These are phyloP conservation scores for Fraxinus greggii DNA, from an alignment of 305 asterid genomes.

Conservation along the genomic window DNA sequence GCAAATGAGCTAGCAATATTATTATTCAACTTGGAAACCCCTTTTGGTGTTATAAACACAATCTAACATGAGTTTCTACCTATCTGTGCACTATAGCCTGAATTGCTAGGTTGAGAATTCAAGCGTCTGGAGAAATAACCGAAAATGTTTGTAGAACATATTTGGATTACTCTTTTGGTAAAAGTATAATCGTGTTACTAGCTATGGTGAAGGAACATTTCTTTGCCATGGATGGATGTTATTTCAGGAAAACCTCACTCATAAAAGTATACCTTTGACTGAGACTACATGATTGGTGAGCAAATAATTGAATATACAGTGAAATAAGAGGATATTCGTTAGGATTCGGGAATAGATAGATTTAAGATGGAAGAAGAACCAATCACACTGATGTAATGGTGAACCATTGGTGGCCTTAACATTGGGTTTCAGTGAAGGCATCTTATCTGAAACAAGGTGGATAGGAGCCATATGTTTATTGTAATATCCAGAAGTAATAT, in stretches of 20 bases:
- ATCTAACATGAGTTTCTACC: not conserved
- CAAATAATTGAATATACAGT: not conserved
- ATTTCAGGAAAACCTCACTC: not conserved
- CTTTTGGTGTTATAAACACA: not conserved
- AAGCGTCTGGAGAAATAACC: not conserved
- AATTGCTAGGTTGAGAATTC: not conserved
- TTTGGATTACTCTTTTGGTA: not conserved
- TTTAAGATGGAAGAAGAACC: not conserved
- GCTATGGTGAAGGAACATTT: not conserved
- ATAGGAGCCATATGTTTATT: not conserved
- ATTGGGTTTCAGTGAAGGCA: not conserved
- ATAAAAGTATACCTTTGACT: not conserved
- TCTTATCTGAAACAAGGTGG: not conserved
- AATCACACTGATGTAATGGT: not conserved
- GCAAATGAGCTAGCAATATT: conserved; percentile 4
- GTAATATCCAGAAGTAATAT: not conserved
- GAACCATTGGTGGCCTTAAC: not conserved
- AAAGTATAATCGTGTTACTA: not conserved
- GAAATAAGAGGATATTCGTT: not conserved
- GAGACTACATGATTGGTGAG: not conserved
- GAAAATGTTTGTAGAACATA: not conserved
- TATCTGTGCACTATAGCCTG: not conserved
- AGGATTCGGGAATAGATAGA: not conserved
- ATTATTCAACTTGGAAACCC: conserved; percentile 11
- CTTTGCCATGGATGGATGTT: not conserved